Evolutionary conservation across 1,139 yeast genomes (phyloP).

Genomic region (Kodamaea sp.): DNA sequence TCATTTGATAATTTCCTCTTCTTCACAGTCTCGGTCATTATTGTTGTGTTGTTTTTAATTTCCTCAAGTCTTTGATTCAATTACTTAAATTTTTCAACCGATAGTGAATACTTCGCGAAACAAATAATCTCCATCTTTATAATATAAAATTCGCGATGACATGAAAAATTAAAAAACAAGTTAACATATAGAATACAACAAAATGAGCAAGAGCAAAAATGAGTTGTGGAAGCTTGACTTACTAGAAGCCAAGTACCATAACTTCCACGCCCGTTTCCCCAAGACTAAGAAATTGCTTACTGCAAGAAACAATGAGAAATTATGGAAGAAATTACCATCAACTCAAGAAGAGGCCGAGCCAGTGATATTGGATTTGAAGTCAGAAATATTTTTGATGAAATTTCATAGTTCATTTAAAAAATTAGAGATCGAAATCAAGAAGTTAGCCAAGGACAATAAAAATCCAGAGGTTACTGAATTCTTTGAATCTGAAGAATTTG

Average conservation of each 20-base stretch:
- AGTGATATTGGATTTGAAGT: constrained; percentile 44
- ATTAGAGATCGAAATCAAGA: constrained; percentile 34
- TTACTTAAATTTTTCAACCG: too few relatives aligned
- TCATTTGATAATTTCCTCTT: constrained; percentile 10
- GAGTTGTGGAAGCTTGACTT: constrained; percentile 49
- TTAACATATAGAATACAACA: background rate
- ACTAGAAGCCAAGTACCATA: constrained; percentile 45
- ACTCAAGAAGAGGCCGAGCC: constrained; percentile 38
- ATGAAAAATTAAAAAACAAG: background rate
- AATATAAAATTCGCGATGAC: constrained; percentile 3
- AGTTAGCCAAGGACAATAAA: constrained; percentile 25
- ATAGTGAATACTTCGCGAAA: too few relatives aligned
- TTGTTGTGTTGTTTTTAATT: background rate
- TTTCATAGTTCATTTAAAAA: constrained; percentile 46
- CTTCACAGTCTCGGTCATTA: constrained; percentile 6
- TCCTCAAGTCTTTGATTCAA: background rate
- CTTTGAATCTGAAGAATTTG: constrained; percentile 16
- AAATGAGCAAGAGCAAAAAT: constrained; percentile 8
- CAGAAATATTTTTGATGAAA: constrained; percentile 47
- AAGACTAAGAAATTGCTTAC: constrained; percentile 48
- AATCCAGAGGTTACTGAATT: constrained; percentile 24
- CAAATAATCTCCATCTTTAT: too few relatives aligned
- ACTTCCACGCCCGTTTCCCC: constrained; percentile 48
- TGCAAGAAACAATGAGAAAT: constrained; percentile 45
- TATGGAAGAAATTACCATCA: constrained; percentile 41